Conservation (phyloP, 2,329 filamentous ascomycete genomes). For the Sporothrix euskadiensis region DNA sequence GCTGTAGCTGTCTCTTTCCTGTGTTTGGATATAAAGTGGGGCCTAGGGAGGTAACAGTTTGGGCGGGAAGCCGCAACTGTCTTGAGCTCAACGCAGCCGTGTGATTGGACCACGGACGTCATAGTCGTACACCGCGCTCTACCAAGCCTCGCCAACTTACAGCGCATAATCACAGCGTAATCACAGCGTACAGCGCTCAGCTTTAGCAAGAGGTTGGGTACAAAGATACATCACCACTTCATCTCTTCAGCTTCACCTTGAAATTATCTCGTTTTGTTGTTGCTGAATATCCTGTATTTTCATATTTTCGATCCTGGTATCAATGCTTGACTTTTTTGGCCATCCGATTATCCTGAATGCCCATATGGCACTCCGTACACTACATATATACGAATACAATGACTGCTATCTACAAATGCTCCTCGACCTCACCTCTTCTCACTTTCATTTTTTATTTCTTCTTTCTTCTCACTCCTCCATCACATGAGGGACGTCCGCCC, state of each 20-base stretch:
- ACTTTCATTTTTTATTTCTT: neutral
- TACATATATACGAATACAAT: slow-evolving; percentile 15
- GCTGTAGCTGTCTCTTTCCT: slow-evolving; percentile 9
- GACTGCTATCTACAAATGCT: slow-evolving; percentile 1
- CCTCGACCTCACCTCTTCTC: neutral
- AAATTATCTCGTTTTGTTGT: neutral
- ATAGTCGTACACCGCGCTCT: neutral
- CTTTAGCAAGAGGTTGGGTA: neutral
- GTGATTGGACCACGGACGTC: slow-evolving; percentile 13
- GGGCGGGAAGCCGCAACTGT: neutral
- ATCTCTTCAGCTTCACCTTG: neutral
- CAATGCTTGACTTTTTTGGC: neutral
- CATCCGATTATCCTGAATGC: neutral
- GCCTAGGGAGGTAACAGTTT: neutral
- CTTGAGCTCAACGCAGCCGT: neutral
- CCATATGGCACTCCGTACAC: slow-evolving; percentile 20
- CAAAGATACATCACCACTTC: neutral
- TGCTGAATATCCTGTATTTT: neutral
- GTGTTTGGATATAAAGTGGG: slow-evolving; percentile 9
- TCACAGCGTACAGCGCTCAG: neutral
- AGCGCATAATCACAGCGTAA: neutral
- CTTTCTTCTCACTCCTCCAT: neutral
- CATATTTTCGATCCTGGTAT: neutral
- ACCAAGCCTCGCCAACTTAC: neutral
- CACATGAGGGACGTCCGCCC: slow-evolving; percentile 92